Percentiles rank a stretch among this genome's conserved stretches.
phyloP scores from a whole-genome alignment of 768 basidiomycete species.

The Sistotremastrum niveocremeum region DNA sequence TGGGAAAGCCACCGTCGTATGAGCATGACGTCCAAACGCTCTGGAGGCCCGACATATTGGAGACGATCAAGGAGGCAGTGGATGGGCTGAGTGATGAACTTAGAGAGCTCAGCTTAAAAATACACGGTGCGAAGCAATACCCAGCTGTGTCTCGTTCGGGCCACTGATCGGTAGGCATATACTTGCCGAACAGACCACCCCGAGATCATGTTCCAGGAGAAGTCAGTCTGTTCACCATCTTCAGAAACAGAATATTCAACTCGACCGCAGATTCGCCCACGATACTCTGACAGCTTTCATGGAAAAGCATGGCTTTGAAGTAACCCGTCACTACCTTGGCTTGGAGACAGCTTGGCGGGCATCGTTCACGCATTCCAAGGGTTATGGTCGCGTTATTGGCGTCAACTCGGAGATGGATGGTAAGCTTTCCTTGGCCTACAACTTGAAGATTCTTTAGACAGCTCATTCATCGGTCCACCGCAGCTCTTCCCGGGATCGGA shows the following conservation, averaged over 20 bases:
- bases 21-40: conserved; percentile 9
- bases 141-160: no score
- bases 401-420: conserved; percentile 74
- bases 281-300: conserved; percentile 58
- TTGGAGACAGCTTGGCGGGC: conserved; percentile 70
- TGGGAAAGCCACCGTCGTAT: no score
- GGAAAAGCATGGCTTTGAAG: conserved; percentile 48
- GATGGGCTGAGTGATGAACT: conserved; percentile 43
- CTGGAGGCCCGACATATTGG: conserved; percentile 43
- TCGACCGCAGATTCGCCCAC: conserved; percentile 44
- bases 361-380: conserved; percentile 45
- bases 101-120: conserved; percentile 50
- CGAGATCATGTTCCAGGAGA: conserved; percentile 56
- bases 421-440: no score
- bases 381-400: conserved; percentile 51
- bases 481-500: conserved; percentile 26
- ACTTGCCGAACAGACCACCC: conserved; percentile 43
- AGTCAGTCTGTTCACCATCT: conserved; percentile 24
- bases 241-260: conserved; percentile 1
- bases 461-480: no score
- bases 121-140: no score
- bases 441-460: no score
- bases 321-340: conserved; percentile 39
- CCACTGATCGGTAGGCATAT: no score
- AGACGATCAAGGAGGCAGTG: conserved; percentile 47